phyloP scores from a whole-genome alignment of 441 rosid species.

The Pelargonium fulgidum region DNA sequence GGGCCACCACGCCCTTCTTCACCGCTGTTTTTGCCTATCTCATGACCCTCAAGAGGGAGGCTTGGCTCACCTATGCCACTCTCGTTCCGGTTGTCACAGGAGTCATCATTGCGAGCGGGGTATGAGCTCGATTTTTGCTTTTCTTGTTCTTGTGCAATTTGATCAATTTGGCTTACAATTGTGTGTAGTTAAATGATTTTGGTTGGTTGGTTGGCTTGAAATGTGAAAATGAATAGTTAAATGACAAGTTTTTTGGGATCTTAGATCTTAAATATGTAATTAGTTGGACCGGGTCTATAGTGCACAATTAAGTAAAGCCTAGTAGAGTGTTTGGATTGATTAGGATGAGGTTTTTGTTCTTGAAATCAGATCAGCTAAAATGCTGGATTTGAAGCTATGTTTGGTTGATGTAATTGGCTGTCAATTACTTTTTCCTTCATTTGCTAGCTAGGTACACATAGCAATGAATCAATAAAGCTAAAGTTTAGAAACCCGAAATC shows the following conservation, averaged over 20 bases:
- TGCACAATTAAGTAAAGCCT: too few relatives aligned
- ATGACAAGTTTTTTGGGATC: neutral
- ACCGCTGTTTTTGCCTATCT: slow-evolving; percentile 80
- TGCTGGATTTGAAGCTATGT: neutral
- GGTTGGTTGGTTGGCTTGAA: neutral
- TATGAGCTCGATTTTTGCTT: slow-evolving; percentile 19
- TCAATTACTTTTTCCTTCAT: neutral
- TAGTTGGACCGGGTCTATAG: neutral
- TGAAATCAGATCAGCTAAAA: neutral
- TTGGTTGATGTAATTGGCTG: too few relatives aligned
- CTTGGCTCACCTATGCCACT: slow-evolving; percentile 81
- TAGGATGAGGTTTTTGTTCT: neutral
- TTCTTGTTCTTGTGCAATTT: neutral
- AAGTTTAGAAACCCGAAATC: neutral
- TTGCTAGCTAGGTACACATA: neutral
- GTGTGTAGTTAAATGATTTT: neutral
- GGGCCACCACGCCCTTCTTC: slow-evolving; percentile 91
- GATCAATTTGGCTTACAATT: too few relatives aligned
- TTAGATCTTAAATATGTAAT: neutral
- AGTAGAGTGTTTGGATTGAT: neutral
- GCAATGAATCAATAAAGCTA: neutral
- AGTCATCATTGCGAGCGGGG: slow-evolving; percentile 86
- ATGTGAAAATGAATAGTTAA: neutral
- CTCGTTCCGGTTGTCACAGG: slow-evolving; percentile 84
- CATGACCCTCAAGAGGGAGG: slow-evolving; percentile 75